A percentile compares a stretch with the other conserved stretches of the same genome.
These are phyloP conservation scores for Erythrophleum ivorense DNA, from an alignment of 331 rosid species.

Conservation along the genomic window DNA sequence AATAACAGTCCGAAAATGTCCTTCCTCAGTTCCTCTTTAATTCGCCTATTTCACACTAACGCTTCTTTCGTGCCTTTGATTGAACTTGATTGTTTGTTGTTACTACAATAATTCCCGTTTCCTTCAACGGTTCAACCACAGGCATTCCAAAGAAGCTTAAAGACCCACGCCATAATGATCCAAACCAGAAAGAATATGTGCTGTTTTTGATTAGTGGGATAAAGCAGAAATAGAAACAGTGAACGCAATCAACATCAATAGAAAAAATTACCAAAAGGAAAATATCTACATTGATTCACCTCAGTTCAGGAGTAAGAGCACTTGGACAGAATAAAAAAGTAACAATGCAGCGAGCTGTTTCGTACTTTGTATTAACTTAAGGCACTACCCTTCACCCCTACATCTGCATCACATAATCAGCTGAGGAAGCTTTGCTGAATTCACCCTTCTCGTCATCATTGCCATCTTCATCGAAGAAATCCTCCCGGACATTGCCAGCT, in stretches of 20 bases:
- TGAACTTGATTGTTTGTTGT: background rate
- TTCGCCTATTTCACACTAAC: background rate
- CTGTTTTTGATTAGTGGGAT: background rate
- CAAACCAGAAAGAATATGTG: background rate
- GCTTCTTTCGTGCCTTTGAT: background rate
- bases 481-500: conserved; percentile 74
- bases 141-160: background rate
- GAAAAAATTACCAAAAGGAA: background rate
- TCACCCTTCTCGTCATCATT: conserved; percentile 18
- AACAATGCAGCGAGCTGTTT: background rate
- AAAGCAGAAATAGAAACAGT: background rate
- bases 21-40: background rate
- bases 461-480: conserved; percentile 60
- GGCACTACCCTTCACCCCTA: background rate
- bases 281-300: background rate
- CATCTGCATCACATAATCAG: background rate
- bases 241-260: background rate
- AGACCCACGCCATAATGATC: background rate
- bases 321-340: background rate
- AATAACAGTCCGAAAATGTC: background rate
- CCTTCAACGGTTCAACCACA: background rate
- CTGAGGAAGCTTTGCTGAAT: background rate
- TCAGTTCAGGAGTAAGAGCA: background rate
- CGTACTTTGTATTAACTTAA: background rate
- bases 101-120: background rate